These are phyloP conservation scores for Eremothecium gossypii DNA, from an alignment of 1,139 yeast genomes.

Conservation along the genomic window DNA sequence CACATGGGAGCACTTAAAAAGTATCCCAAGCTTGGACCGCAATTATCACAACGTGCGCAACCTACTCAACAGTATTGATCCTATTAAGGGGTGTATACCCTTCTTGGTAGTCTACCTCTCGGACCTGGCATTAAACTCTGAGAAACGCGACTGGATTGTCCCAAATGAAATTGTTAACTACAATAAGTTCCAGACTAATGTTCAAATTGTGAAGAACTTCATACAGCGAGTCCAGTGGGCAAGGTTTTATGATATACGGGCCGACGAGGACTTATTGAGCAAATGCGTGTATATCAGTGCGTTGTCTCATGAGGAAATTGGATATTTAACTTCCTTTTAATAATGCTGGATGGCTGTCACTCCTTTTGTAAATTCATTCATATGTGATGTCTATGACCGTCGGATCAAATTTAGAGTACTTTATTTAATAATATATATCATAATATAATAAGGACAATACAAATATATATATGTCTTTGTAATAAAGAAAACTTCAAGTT, in stretches of 20 bases:
- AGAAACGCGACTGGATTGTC: conserved; percentile 36
- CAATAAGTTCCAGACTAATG: conserved; percentile 67
- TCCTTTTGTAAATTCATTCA: background rate
- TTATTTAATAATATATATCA: background rate
- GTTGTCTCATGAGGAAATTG: conserved; percentile 65
- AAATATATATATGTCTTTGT: no score
- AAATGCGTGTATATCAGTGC: conserved; percentile 77
- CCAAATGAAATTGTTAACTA: conserved; percentile 55
- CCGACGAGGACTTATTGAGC: conserved; percentile 56
- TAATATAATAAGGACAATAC: no score
- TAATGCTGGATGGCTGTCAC: background rate
- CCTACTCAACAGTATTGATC: conserved; percentile 52
- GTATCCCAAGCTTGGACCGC: conserved; percentile 52
- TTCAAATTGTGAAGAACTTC: conserved; percentile 68
- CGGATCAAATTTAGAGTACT: no score
- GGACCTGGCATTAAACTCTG: conserved; percentile 74
- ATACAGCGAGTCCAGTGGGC: conserved; percentile 86
- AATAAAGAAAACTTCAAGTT: no score
- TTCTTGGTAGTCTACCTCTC: conserved; percentile 79
- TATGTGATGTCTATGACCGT: no score
- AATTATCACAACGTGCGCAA: conserved; percentile 59
- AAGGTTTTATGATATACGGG: conserved; percentile 43
- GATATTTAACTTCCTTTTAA: conserved; percentile 8
- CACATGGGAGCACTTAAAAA: conserved; percentile 56
- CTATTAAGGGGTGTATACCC: conserved; percentile 78